These are phyloP conservation scores for Samsoniella hepiali DNA, from an alignment of 2,329 filamentous ascomycete species.

Conservation along the genomic window DNA sequence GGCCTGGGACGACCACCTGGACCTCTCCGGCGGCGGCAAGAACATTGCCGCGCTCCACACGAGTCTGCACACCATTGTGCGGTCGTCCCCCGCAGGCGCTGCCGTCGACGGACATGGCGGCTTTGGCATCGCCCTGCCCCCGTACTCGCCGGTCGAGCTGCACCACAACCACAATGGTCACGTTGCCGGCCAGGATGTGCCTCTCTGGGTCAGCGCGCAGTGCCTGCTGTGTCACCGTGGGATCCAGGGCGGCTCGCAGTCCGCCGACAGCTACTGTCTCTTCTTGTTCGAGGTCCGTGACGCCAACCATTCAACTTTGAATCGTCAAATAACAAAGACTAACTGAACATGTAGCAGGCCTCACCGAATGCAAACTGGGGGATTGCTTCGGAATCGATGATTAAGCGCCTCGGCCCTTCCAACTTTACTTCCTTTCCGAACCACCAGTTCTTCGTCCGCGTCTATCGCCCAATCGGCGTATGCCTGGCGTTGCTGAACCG, in stretches of 20 bases:
- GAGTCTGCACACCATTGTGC: conserved; percentile 35
- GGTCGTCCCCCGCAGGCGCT: conserved; percentile 23
- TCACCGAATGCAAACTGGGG: conserved; percentile 39
- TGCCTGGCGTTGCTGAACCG: conserved; percentile 48
- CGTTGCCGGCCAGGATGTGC: conserved; percentile 29
- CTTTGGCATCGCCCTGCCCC: conserved; percentile 39
- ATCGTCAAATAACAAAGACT: not conserved
- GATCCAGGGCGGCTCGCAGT: conserved; percentile 28
- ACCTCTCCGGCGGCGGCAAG: conserved; percentile 37
- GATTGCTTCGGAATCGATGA: conserved; percentile 32
- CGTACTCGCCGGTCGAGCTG: conserved; percentile 38
- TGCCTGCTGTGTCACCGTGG: conserved; percentile 43
- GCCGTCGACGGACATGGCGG: conserved; percentile 23
- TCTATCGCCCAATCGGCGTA: conserved; percentile 53
- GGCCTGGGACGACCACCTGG: conserved; percentile 49
- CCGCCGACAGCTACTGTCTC: conserved; percentile 43
- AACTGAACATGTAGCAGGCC: conserved; percentile 40
- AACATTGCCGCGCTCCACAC: conserved; percentile 45
- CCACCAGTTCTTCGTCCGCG: conserved; percentile 56
- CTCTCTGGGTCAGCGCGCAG: conserved; percentile 41
- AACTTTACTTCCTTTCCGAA: conserved; percentile 50
- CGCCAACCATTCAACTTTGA: not conserved
- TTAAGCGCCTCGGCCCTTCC: conserved; percentile 44
- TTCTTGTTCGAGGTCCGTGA: conserved; percentile 52
- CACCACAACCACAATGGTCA: conserved; percentile 29